Conservation (phyloP, 768 basidiomycete genomes). For the Russula vinacea region DNA sequence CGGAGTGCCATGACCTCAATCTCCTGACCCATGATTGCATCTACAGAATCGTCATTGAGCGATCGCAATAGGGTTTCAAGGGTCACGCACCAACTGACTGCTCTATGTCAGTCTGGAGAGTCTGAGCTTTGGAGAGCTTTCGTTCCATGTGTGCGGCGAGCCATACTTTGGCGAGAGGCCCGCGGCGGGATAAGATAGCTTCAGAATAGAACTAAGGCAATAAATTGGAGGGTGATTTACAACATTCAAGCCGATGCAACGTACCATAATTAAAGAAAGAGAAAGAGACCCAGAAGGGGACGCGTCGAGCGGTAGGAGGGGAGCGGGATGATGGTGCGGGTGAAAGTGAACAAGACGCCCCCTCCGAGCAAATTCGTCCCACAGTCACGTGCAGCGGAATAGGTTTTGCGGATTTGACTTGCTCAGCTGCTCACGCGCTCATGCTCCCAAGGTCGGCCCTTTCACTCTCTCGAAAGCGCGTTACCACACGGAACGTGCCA, state of each 20-base stretch:
- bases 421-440: constrained; percentile 10
- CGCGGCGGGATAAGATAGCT: constrained; percentile 88
- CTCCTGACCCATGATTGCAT: constrained; percentile 92
- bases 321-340: constrained; percentile 23
- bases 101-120: constrained; percentile 91
- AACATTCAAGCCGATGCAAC: constrained; percentile 9
- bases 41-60: constrained; percentile 38
- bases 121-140: constrained; percentile 94
- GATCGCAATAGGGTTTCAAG: background rate
- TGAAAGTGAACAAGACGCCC: background rate
- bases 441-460: constrained; percentile 26
- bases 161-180: constrained; percentile 96
- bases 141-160: constrained; percentile 98
- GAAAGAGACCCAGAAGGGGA: background rate
- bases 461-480: constrained; percentile 17
- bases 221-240: constrained; percentile 10
- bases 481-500: background rate
- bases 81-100: constrained; percentile 78
- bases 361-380: constrained; percentile 5
- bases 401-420: too few relatives aligned
- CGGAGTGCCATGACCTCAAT: constrained; percentile 91
- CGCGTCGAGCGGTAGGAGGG: constrained; percentile 29
- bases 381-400: constrained; percentile 9
- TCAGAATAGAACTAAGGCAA: constrained; percentile 79
- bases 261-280: constrained; percentile 30